Evolutionary conservation across 1,284 basidiomycete genomes (phyloP).

Genomic region (Pseudomicrostroma phylloplanum): DNA sequence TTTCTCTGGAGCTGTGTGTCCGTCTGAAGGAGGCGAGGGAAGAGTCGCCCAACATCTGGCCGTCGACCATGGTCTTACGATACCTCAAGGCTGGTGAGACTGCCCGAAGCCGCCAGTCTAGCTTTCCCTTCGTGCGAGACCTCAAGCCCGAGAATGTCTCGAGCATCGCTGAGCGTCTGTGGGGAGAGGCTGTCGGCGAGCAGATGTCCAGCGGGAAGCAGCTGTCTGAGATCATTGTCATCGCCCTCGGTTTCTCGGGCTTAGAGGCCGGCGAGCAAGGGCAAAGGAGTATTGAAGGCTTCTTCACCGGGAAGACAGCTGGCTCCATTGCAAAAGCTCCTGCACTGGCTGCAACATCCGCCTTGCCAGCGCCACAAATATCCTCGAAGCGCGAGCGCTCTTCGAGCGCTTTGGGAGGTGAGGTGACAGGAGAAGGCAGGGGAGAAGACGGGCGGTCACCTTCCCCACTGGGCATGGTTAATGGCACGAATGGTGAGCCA

Average conservation of each 20-base stretch:
- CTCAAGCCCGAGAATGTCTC: constrained; percentile 71
- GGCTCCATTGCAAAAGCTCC: not conserved
- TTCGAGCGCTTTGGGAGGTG: not conserved
- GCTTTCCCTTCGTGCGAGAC: constrained; percentile 71
- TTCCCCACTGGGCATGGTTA: too few relatives aligned
- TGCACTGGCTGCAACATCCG: not conserved
- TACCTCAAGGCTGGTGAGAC: constrained; percentile 55
- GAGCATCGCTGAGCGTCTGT: constrained; percentile 71
- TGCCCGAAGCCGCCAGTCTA: constrained; percentile 68
- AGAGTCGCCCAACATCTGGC: constrained; percentile 66
- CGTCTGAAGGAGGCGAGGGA: constrained; percentile 76
- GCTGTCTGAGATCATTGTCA: constrained; percentile 58
- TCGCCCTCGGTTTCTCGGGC: constrained; percentile 74
- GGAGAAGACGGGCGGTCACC: too few relatives aligned
- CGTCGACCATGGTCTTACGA: constrained; percentile 73
- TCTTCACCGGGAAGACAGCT: constrained; percentile 56
- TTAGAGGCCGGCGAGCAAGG: constrained; percentile 73
- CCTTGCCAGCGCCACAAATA: not conserved
- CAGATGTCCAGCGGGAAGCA: constrained; percentile 23
- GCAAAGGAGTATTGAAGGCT: constrained; percentile 78
- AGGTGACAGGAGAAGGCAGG: not conserved
- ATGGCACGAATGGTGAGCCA: too few relatives aligned
- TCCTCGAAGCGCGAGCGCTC: not conserved
- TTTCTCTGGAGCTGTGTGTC: constrained; percentile 79
- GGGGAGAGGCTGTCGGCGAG: constrained; percentile 70